A percentile compares a stretch with the other conserved stretches of the same genome.
Evolutionary conservation across 2,329 filamentous ascomycete genomes (phyloP).

Genomic region (Aspergillus clavatus): DNA sequence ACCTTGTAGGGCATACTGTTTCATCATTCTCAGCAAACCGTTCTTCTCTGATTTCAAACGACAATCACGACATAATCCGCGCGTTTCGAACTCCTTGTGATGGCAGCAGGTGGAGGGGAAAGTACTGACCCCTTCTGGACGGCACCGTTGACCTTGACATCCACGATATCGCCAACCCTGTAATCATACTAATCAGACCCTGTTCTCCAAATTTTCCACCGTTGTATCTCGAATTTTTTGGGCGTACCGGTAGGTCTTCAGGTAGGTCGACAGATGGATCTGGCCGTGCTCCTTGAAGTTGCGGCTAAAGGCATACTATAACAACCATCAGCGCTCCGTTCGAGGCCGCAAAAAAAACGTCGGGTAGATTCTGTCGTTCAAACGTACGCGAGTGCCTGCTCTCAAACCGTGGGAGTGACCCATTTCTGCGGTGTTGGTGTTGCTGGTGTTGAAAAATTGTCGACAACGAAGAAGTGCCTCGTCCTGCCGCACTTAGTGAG

Average conservation of each 20-base stretch:
- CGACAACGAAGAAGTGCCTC: conserved; percentile 32
- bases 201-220: conserved; percentile 14
- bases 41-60: conserved; percentile 11
- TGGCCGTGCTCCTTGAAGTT: conserved; percentile 92
- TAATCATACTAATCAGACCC: conserved; percentile 43
- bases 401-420: conserved; percentile 84
- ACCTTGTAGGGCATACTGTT: conserved; percentile 96
- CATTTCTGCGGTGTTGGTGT: conserved; percentile 61
- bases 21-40: conserved; percentile 22
- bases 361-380: conserved; percentile 5
- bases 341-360: conserved; percentile 6
- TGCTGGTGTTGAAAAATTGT: conserved; percentile 36
- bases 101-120: conserved; percentile 15
- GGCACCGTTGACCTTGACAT: conserved; percentile 98
- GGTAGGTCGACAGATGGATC: conserved; percentile 91
- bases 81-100: conserved; percentile 6
- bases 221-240: conserved; percentile 13
- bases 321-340: conserved; percentile 27
- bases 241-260: conserved; percentile 80
- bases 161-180: conserved; percentile 96
- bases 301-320: conserved; percentile 83
- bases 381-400: conserved; percentile 75
- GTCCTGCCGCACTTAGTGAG: conserved; percentile 22
- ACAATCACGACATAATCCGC: conserved; percentile 5
- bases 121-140: conserved; percentile 87